Evolutionary conservation across 768 basidiomycete species (phyloP).

Genomic region (Mrakia hoshinonis): DNA sequence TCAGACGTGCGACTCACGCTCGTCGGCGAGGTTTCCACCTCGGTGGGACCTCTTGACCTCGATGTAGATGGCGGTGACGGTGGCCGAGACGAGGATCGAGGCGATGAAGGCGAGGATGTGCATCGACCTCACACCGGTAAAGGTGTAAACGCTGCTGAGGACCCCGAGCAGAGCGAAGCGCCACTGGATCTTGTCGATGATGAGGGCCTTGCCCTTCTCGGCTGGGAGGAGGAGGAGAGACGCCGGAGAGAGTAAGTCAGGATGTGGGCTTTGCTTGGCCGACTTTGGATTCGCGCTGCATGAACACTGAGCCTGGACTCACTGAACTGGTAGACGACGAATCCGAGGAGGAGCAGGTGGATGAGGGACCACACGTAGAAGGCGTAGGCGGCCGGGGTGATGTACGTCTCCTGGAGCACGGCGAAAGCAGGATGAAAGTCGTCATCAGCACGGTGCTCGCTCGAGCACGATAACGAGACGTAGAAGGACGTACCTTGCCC

Average conservation of each 20-base stretch:
- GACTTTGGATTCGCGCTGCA: no score
- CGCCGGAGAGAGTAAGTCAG: background rate
- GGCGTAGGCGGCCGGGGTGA: constrained; percentile 25
- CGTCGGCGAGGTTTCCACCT: constrained; percentile 15
- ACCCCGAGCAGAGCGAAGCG: constrained; percentile 79
- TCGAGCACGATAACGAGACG: no score
- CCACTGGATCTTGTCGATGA: constrained; percentile 56
- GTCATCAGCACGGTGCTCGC: background rate
- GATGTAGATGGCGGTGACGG: constrained; percentile 28
- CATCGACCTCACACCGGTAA: constrained; percentile 3
- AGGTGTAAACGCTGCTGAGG: constrained; percentile 69
- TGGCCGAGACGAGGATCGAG: constrained; percentile 22
- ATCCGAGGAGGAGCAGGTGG: constrained; percentile 82
- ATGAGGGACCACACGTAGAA: constrained; percentile 51
- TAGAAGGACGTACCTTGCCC: background rate
- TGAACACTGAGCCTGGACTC: background rate
- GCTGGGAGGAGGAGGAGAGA: background rate
- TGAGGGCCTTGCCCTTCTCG: constrained; percentile 23
- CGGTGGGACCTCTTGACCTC: constrained; percentile 13
- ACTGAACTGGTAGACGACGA: constrained; percentile 53
- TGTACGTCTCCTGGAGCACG: constrained; percentile 15
- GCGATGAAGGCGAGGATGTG: constrained; percentile 28
- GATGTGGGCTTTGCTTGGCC: no score
- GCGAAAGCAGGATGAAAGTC: background rate
- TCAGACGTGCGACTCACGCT: background rate